These are phyloP conservation scores for Jacaranda mimosifolia DNA, from an alignment of 257 asterid genomes.

Conservation along the genomic window DNA sequence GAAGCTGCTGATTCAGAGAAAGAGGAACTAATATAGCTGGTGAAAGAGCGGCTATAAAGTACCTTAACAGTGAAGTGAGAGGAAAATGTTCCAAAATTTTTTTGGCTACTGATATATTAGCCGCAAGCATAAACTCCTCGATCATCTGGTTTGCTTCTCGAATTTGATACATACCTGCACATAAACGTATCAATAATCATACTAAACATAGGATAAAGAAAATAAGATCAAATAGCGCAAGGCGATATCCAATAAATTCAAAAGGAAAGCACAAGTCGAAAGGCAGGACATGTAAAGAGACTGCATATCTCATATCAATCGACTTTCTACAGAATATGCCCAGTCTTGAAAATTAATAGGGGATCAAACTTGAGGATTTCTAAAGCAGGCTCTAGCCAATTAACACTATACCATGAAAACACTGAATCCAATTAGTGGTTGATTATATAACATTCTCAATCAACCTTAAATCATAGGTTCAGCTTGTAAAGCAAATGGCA, in stretches of 20 bases:
- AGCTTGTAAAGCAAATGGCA: not conserved
- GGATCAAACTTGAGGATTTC: not conserved
- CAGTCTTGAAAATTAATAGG: slow-evolving; percentile 12
- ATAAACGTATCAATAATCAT: no score
- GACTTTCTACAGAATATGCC: slow-evolving; percentile 22
- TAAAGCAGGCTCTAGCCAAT: slow-evolving; percentile 12
- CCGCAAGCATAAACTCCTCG: no score
- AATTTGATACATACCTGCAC: no score
- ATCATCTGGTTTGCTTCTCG: no score
- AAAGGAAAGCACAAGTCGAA: not conserved
- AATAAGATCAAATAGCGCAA: slow-evolving; percentile 2
- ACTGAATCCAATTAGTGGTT: not conserved
- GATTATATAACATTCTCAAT: slow-evolving; percentile 10
- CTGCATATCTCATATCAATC: slow-evolving; percentile 9
- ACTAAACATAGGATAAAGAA: no score
- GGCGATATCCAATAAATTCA: slow-evolving; percentile 12
- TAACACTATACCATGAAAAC: slow-evolving; percentile 16
- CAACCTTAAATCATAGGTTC: slow-evolving; percentile 11
- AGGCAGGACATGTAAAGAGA: slow-evolving; percentile 10
- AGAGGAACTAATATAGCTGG: slow-evolving; percentile 28
- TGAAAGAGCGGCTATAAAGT: slow-evolving; percentile 36
- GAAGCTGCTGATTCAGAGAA: slow-evolving; percentile 15
- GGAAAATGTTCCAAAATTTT: slow-evolving; percentile 90
- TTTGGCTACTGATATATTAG: slow-evolving; percentile 88
- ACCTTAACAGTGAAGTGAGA: slow-evolving; percentile 79